Percentiles rank a stretch among this genome's conserved stretches.
Conservation (phyloP, 108 stramenopile genomes). For the Aurantiochytrium sp. region DNA sequence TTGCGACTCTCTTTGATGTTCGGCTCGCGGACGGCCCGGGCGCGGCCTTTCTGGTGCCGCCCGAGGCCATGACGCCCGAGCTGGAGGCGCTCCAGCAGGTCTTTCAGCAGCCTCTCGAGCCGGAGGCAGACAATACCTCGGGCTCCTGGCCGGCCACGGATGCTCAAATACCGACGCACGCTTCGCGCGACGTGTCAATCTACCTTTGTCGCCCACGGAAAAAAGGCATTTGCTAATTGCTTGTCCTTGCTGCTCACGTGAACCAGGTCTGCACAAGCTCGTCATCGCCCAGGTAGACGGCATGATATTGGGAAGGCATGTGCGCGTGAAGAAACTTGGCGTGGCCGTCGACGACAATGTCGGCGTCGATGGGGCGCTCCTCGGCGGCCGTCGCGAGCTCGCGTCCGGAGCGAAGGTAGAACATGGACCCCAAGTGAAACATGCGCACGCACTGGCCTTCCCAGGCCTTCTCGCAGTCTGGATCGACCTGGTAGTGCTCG, state of each 20-base stretch:
- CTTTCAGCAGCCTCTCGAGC: too few relatives aligned
- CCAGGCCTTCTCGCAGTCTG: neutral
- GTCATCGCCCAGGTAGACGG: neutral
- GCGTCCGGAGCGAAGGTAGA: neutral
- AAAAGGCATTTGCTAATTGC: too few relatives aligned
- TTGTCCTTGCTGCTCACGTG: too few relatives aligned
- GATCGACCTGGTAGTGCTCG: neutral
- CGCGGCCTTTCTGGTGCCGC: neutral
- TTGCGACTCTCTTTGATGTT: neutral
- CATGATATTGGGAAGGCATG: conserved; percentile 18
- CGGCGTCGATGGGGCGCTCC: neutral
- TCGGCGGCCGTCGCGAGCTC: neutral
- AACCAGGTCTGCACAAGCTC: too few relatives aligned
- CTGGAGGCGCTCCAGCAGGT: neutral
- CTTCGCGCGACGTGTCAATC: neutral
- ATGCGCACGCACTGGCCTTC: neutral
- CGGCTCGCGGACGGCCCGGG: neutral
- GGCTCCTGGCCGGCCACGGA: too few relatives aligned
- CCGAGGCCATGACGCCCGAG: neutral
- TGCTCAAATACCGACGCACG: neutral
- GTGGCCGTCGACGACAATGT: neutral
- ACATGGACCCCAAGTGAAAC: neutral
- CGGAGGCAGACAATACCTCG: too few relatives aligned
- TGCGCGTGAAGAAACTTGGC: neutral
- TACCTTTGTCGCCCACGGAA: neutral